Evolutionary conservation across 1,284 basidiomycete species (phyloP).

Genomic region (Rhodotorula sp.): DNA sequence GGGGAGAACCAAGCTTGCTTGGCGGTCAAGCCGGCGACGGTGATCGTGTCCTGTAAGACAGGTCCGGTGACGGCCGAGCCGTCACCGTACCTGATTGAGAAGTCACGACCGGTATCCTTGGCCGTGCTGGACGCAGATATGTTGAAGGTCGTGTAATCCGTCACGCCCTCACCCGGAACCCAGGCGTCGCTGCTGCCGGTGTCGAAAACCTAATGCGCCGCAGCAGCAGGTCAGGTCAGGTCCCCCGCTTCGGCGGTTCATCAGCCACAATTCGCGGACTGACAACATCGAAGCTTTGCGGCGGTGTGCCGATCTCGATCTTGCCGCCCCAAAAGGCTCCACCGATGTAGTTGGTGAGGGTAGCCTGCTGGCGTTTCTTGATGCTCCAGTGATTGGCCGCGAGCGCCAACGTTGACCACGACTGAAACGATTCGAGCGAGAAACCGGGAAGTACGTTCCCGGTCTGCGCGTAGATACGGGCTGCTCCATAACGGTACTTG

Average conservation of each 20-base stretch:
- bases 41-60: conserved; percentile 58
- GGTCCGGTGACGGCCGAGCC: conserved; percentile 57
- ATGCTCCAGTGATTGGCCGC: neutral
- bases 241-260: neutral
- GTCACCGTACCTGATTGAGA: conserved; percentile 59
- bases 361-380: conserved; percentile 5
- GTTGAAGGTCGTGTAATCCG: conserved; percentile 42
- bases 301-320: conserved; percentile 41
- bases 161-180: conserved; percentile 41
- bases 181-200: conserved; percentile 45
- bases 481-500: conserved; percentile 3
- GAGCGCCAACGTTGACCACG: conserved; percentile 3
- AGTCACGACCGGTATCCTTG: conserved; percentile 45
- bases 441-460: conserved; percentile 6
- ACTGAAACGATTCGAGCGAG: neutral
- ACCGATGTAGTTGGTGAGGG: conserved; percentile 12
- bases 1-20: conserved; percentile 47
- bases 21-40: conserved; percentile 48
- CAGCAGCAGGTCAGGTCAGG: too few species aligned
- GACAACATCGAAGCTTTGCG: conserved; percentile 27
- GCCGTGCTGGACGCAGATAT: conserved; percentile 41
- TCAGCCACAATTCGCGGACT: neutral
- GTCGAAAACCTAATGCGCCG: conserved; percentile 17
- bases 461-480: conserved; percentile 1
- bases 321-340: conserved; percentile 40